phyloP scores from a whole-genome alignment of 805 yeast genomes.

The Schizosaccharomyces cryophilus region DNA sequence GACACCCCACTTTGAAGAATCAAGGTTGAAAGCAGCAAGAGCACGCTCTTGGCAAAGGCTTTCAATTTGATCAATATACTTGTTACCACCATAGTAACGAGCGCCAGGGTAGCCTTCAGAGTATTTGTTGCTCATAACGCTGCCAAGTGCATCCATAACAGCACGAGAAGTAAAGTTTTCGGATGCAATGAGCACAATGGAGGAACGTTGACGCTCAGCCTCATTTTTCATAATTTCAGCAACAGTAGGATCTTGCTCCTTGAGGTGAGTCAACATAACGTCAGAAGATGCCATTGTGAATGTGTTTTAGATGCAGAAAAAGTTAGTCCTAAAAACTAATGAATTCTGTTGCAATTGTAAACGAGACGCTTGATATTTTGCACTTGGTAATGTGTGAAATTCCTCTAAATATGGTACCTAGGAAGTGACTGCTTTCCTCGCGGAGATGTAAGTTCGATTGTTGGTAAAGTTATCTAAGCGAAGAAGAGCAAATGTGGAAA shows the following conservation, averaged over 20 bases:
- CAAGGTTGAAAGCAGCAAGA: slow-evolving; percentile 50
- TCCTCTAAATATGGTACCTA: no score
- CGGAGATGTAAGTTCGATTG: no score
- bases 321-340: no score
- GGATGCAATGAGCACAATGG: slow-evolving; percentile 78
- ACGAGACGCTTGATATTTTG: no score
- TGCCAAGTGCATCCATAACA: slow-evolving; percentile 81
- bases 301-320: no score
- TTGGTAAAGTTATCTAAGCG: not conserved
- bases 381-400: no score
- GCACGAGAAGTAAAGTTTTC: slow-evolving; percentile 91
- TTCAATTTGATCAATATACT: slow-evolving; percentile 80
- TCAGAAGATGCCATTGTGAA: not conserved
- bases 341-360: no score
- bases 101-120: slow-evolving; percentile 98
- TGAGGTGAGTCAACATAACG: slow-evolving; percentile 9
- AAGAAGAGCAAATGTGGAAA: not conserved
- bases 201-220: slow-evolving; percentile 65
- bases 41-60: slow-evolving; percentile 78
- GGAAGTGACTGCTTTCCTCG: not conserved
- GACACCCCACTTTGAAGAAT: slow-evolving; percentile 81
- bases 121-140: slow-evolving; percentile 92
- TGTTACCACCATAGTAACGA: slow-evolving; percentile 94
- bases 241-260: slow-evolving; percentile 26
- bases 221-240: slow-evolving; percentile 52